A percentile compares a stretch with the other conserved stretches of the same genome.
Conservation (phyloP, 2,329 filamentous ascomycete genomes). For the Ceratocystis variospora region DNA sequence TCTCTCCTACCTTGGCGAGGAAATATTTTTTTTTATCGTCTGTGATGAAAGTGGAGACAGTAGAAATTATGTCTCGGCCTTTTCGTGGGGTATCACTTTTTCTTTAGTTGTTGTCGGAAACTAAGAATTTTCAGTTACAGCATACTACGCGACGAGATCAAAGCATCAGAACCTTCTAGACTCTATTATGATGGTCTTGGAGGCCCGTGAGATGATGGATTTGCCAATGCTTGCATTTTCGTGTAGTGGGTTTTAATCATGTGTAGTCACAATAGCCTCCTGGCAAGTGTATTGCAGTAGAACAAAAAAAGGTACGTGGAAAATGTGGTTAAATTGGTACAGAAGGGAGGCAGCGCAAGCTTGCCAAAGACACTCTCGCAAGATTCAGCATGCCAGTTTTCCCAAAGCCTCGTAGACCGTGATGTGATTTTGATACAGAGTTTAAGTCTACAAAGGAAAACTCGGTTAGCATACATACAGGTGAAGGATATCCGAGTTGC, state of each 20-base stretch:
- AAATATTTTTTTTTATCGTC: too few species aligned
- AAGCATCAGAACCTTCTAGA: not conserved
- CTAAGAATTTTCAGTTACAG: too few species aligned
- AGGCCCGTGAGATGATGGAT: not conserved
- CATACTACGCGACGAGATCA: too few species aligned
- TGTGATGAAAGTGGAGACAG: too few species aligned
- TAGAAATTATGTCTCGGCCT: too few species aligned
- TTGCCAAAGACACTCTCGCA: constrained; percentile 20
- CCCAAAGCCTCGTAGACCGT: constrained; percentile 20
- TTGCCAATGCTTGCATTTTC: constrained; percentile 17
- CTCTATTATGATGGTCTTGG: not conserved
- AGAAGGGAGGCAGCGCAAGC: constrained; percentile 19
- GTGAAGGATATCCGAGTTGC: too few species aligned
- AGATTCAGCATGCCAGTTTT: constrained; percentile 20
- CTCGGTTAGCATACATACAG: not conserved
- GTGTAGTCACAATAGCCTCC: constrained; percentile 13
- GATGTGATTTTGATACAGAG: constrained; percentile 20
- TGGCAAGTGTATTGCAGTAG: constrained; percentile 8
- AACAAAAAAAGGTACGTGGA: constrained; percentile 18
- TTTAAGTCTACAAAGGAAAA: constrained; percentile 18
- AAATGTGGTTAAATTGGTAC: constrained; percentile 20
- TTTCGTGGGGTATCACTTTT: too few species aligned
- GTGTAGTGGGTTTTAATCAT: constrained; percentile 7
- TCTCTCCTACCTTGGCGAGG: too few species aligned
- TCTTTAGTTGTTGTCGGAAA: too few species aligned